Conservation (phyloP, 2,329 filamentous ascomycete genomes). For the Tolypocladium nubicola region DNA sequence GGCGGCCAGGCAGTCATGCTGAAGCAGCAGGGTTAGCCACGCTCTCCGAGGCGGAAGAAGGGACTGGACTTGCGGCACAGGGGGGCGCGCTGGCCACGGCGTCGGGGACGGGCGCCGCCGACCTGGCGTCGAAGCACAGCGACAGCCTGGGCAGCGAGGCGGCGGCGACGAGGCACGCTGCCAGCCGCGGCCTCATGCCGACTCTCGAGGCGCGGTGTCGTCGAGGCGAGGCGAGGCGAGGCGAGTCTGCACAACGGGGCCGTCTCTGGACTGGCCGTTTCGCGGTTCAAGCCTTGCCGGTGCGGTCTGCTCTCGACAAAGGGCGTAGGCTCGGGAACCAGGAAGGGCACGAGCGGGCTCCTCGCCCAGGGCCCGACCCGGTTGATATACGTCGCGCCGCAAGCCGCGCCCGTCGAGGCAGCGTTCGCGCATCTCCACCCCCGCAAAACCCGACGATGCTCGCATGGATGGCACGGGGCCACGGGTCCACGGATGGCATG, state of each 20-base stretch:
- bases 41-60: neutral
- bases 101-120: neutral
- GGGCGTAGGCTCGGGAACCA: too few species aligned
- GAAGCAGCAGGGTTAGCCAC: neutral
- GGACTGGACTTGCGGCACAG: neutral
- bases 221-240: neutral
- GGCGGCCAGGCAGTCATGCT: neutral
- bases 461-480: too few species aligned
- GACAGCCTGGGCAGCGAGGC: conserved; percentile 13
- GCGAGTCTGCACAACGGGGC: neutral
- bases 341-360: too few species aligned
- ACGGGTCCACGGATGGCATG: too few species aligned
- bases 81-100: neutral
- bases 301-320: too few species aligned
- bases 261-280: too few species aligned
- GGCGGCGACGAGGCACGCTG: neutral
- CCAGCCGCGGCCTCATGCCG: neutral
- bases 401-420: too few species aligned
- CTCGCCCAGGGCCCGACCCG: too few species aligned
- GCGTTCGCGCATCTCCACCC: too few species aligned
- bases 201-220: neutral
- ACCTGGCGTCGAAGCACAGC: neutral
- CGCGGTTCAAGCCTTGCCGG: too few species aligned
- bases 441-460: too few species aligned
- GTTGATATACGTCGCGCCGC: too few species aligned